phyloP scores from a whole-genome alignment of 2,329 filamentous ascomycete genomes.

The Incumbomyces delicatus region DNA sequence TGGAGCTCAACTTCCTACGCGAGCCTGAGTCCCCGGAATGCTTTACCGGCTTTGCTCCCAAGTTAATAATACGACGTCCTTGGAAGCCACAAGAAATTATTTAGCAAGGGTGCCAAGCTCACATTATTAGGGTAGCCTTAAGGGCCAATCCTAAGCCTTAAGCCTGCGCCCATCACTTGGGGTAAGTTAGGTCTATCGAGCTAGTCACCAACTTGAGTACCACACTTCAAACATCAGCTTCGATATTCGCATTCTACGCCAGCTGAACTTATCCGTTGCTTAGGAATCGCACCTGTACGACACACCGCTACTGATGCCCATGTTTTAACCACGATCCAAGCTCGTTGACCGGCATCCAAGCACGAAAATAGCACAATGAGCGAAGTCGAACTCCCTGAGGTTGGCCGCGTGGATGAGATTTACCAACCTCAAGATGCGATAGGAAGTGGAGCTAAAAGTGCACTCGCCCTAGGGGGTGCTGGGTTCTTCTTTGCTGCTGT shows the following conservation, averaged over 20 bases:
- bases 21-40: too few relatives aligned
- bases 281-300: neutral
- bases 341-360: neutral
- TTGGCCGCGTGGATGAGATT: slow-evolving; percentile 27
- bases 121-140: too few relatives aligned
- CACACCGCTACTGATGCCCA: neutral
- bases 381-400: slow-evolving; percentile 1
- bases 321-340: neutral
- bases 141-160: too few relatives aligned
- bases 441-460: slow-evolving; percentile 54
- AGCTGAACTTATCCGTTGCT: neutral
- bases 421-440: slow-evolving; percentile 72
- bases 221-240: neutral
- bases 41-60: too few relatives aligned
- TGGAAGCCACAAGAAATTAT: too few relatives aligned
- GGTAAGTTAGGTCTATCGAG: neutral
- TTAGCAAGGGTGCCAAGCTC: too few relatives aligned
- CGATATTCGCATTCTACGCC: too few relatives aligned
- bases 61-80: too few relatives aligned
- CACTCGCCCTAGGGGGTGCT: slow-evolving; percentile 53
- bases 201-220: neutral
- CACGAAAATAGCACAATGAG: neutral
- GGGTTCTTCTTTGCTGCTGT: slow-evolving; percentile 67
- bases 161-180: too few relatives aligned
- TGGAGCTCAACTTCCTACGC: too few relatives aligned